Percentiles rank a stretch among this genome's conserved stretches.
Evolutionary conservation across 1,284 basidiomycete species (phyloP).

Genomic region (Ceraceosorus guamensis): DNA sequence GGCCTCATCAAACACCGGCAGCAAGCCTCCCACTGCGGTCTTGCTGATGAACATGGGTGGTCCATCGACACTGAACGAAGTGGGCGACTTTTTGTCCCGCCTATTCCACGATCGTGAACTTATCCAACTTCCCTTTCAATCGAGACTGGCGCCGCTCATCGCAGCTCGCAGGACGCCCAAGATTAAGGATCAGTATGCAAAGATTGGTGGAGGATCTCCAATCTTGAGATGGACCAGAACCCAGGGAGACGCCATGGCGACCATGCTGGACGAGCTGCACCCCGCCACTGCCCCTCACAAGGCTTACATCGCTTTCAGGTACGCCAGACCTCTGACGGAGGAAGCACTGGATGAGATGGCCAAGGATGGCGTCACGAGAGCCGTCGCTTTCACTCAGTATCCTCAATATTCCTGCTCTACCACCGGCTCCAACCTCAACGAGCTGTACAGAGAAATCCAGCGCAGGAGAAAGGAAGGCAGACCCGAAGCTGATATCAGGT

Average conservation of each 20-base stretch:
- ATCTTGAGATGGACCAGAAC: conserved; percentile 82
- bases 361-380: conserved; percentile 81
- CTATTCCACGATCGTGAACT: conserved; percentile 92
- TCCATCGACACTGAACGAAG: conserved; percentile 62
- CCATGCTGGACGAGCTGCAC: conserved; percentile 83
- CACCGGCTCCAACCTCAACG: conserved; percentile 92
- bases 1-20: too few relatives aligned
- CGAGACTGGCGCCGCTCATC: conserved; percentile 75
- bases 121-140: conserved; percentile 85
- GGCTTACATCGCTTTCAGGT: conserved; percentile 62
- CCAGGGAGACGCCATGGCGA: conserved; percentile 85
- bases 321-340: conserved; percentile 81
- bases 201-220: conserved; percentile 96
- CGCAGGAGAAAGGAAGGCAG: conserved; percentile 45
- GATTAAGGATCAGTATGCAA: conserved; percentile 88
- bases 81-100: conserved; percentile 70
- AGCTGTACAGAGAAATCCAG: conserved; percentile 63
- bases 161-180: conserved; percentile 84
- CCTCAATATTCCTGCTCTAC: conserved; percentile 98
- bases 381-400: conserved; percentile 95
- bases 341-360: conserved; percentile 76
- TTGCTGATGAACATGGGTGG: conserved; percentile 99
- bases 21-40: conserved; percentile 58
- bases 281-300: conserved; percentile 92
- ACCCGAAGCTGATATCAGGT: conserved; percentile 62